A percentile compares a stretch with the other conserved stretches of the same genome.
Conservation (phyloP, 805 yeast genomes). For the Metschnikowia anglica region DNA sequence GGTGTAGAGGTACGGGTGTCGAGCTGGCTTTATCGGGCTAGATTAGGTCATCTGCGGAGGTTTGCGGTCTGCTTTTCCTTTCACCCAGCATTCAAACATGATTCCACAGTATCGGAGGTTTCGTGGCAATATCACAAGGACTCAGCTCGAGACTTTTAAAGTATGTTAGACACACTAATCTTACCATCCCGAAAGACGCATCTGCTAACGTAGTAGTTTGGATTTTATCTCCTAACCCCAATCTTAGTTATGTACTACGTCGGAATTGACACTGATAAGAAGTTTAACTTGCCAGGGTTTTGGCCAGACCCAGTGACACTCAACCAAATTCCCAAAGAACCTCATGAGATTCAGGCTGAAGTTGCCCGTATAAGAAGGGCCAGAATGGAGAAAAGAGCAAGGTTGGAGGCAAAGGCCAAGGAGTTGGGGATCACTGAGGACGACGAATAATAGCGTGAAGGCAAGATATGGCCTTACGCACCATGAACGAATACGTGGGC, state of each 20-base stretch:
- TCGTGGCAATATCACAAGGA: slow-evolving; percentile 39
- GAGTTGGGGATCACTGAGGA: slow-evolving; percentile 63
- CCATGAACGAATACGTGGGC: no score
- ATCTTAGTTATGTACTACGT: slow-evolving; percentile 90
- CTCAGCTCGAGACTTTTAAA: slow-evolving; percentile 45
- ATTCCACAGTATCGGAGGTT: slow-evolving; percentile 29
- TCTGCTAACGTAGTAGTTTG: slow-evolving; percentile 47
- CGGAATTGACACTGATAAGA: slow-evolving; percentile 85
- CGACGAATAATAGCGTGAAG: slow-evolving; percentile 19
- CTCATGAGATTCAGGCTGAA: slow-evolving; percentile 87
- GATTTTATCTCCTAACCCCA: slow-evolving; percentile 83
- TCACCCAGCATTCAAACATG: slow-evolving; percentile 3
- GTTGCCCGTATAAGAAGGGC: slow-evolving; percentile 82
- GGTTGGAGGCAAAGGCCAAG: slow-evolving; percentile 68
- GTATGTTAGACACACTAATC: slow-evolving; percentile 27
- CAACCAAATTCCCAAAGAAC: slow-evolving; percentile 90
- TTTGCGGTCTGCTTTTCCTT: not conserved
- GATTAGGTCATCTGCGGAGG: not conserved
- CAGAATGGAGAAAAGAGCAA: slow-evolving; percentile 66
- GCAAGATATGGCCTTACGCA: not conserved
- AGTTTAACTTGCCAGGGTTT: slow-evolving; percentile 87
- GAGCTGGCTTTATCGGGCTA: not conserved
- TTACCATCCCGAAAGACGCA: not conserved
- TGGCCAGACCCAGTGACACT: slow-evolving; percentile 96
- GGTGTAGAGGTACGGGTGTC: slow-evolving; percentile 7